These are phyloP conservation scores for Yarrowia keelungensis DNA, from an alignment of 805 yeast species.

Conservation along the genomic window DNA sequence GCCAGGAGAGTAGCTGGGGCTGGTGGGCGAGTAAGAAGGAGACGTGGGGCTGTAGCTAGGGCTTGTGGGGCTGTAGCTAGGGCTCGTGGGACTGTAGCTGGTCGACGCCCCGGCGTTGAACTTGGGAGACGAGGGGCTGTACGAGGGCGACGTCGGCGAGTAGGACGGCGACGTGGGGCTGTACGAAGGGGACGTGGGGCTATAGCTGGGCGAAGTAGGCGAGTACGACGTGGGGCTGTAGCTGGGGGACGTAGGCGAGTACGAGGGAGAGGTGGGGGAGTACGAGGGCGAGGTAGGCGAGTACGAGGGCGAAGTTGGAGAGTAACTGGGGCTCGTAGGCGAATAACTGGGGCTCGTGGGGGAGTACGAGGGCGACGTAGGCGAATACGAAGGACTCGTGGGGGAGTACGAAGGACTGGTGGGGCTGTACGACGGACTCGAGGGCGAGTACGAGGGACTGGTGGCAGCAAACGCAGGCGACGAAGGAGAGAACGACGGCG, in stretches of 20 bases:
- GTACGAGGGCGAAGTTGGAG: slow-evolving; percentile 69
- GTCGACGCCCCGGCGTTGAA: slow-evolving; percentile 59
- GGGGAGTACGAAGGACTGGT: slow-evolving; percentile 84
- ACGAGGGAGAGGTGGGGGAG: slow-evolving; percentile 66
- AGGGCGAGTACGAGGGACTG: slow-evolving; percentile 77
- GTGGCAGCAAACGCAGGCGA: slow-evolving; percentile 74
- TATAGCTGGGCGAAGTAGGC: slow-evolving; percentile 76
- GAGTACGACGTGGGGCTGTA: slow-evolving; percentile 72
- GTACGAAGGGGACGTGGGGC: slow-evolving; percentile 68
- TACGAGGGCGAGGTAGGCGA: slow-evolving; percentile 76
- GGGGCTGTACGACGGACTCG: slow-evolving; percentile 79
- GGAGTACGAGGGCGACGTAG: slow-evolving; percentile 61
- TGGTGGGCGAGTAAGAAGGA: slow-evolving; percentile 16
- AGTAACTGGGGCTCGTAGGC: slow-evolving; percentile 74
- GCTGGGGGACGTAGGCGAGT: slow-evolving; percentile 67
- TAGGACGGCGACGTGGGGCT: slow-evolving; percentile 72
- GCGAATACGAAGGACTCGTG: slow-evolving; percentile 61
- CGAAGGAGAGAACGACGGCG: slow-evolving; percentile 74
- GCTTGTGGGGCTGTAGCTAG: slow-evolving; percentile 58
- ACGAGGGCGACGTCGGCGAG: slow-evolving; percentile 79
- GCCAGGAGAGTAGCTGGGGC: slow-evolving; percentile 59
- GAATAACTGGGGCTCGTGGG: slow-evolving; percentile 69
- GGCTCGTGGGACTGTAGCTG: slow-evolving; percentile 76
- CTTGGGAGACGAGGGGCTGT: slow-evolving; percentile 78
- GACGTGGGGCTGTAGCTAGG: slow-evolving; percentile 52